Percentiles rank a stretch among this genome's conserved stretches.
These are phyloP conservation scores for Trichomonas vaginalis DNA, from an alignment of 208 protist genomes.

Conservation along the genomic window DNA sequence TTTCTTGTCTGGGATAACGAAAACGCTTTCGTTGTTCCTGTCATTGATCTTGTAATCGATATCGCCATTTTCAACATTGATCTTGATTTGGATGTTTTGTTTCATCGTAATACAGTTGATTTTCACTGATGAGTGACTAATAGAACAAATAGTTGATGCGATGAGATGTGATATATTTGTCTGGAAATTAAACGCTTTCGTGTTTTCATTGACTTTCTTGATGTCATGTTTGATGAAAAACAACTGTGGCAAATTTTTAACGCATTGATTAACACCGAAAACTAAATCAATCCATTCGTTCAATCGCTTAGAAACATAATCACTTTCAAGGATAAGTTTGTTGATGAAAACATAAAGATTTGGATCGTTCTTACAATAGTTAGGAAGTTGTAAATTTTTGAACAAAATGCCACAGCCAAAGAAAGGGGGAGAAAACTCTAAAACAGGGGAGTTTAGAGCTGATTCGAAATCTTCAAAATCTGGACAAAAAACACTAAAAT, in stretches of 20 bases:
- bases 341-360: neutral
- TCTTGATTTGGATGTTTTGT: neutral
- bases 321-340: slow-evolving; percentile 58
- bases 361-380: neutral
- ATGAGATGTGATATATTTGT: neutral
- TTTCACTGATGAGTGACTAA: neutral
- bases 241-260: neutral
- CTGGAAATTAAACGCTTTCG: neutral
- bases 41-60: neutral
- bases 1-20: neutral
- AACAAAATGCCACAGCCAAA: neutral
- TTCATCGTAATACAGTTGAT: neutral
- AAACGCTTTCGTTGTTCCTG: neutral
- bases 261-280: neutral
- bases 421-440: neutral
- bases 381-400: neutral
- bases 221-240: neutral
- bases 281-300: slow-evolving; percentile 36
- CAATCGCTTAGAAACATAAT: slow-evolving; percentile 38
- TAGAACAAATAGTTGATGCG: neutral
- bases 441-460: neutral
- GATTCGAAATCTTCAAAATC: neutral
- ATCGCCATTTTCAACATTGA: neutral
- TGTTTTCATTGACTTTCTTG: neutral
- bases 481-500: neutral